These are phyloP conservation scores for Umbilicaria muhlenbergii DNA, from an alignment of 495 filamentous ascomycete species.

Conservation along the genomic window DNA sequence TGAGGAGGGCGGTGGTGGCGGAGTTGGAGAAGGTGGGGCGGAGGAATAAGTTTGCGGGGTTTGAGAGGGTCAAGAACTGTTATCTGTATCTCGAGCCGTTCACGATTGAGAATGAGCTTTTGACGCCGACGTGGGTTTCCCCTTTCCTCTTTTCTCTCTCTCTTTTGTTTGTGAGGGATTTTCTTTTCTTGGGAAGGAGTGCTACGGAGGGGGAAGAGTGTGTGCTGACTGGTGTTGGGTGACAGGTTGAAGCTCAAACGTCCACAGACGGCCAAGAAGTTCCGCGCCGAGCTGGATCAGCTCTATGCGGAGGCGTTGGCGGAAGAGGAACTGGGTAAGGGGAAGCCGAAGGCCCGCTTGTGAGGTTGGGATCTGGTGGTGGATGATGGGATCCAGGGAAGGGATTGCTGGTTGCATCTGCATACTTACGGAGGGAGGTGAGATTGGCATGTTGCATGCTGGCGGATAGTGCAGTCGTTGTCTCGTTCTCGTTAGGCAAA, in stretches of 20 bases:
- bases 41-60: slow-evolving; percentile 78
- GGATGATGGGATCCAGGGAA: too few species aligned
- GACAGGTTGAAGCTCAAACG: slow-evolving; percentile 85
- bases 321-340: slow-evolving; percentile 28
- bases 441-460: too few species aligned
- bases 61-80: slow-evolving; percentile 64
- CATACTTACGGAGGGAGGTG: too few species aligned
- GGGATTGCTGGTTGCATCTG: too few species aligned
- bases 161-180: too few species aligned
- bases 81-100: slow-evolving; percentile 78
- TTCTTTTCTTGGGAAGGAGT: background rate
- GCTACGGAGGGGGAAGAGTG: background rate
- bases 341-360: slow-evolving; percentile 29
- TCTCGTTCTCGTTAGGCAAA: too few species aligned
- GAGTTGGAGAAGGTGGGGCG: slow-evolving; percentile 69
- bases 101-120: slow-evolving; percentile 79
- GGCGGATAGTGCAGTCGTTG: too few species aligned
- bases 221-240: background rate
- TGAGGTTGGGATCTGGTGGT: background rate
- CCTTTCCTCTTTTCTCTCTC: background rate
- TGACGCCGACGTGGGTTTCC: slow-evolving; percentile 84
- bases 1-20: slow-evolving; percentile 58
- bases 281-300: slow-evolving; percentile 55
- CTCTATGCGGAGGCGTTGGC: slow-evolving; percentile 62
- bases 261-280: slow-evolving; percentile 68